Percentiles rank a stretch among this genome's conserved stretches.
These are phyloP conservation scores for Beta vulgaris DNA, from an alignment of 148 eudicot species.

Conservation along the genomic window DNA sequence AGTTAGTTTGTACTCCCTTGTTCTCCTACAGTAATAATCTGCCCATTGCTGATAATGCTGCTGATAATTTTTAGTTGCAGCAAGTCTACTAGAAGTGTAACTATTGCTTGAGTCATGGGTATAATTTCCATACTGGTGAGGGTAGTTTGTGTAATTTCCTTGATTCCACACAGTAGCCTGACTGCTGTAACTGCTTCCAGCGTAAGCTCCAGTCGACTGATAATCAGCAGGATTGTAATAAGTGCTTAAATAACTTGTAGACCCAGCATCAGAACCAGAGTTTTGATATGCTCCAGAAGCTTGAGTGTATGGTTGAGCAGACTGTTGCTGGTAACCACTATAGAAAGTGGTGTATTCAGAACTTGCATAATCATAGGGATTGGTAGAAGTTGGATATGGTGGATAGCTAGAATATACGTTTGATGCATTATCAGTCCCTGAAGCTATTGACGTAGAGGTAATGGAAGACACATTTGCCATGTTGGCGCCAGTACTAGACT, in stretches of 20 bases:
- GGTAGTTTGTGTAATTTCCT: slow-evolving; percentile 65
- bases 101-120: slow-evolving; percentile 61
- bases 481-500: slow-evolving; percentile 44
- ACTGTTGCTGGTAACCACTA: slow-evolving; percentile 71
- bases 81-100: slow-evolving; percentile 55
- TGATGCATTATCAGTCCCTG: slow-evolving; percentile 50
- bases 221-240: slow-evolving; percentile 99
- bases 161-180: slow-evolving; percentile 74
- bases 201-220: slow-evolving; percentile 92
- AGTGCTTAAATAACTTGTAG: slow-evolving; percentile 98
- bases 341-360: slow-evolving; percentile 74
- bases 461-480: slow-evolving; percentile 42
- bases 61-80: slow-evolving; percentile 59
- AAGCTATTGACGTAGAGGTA: slow-evolving; percentile 47
- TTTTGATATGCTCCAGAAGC: slow-evolving; percentile 89
- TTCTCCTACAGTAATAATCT: slow-evolving; percentile 88
- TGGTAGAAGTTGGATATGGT: slow-evolving; percentile 47
- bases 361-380: slow-evolving; percentile 66
- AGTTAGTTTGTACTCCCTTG: no score
- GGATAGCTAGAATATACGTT: slow-evolving; percentile 61
- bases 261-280: slow-evolving; percentile 99
- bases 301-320: slow-evolving; percentile 68
- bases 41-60: slow-evolving; percentile 89
- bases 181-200: slow-evolving; percentile 67
- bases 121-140: slow-evolving; percentile 66